These are phyloP conservation scores for Magnaporthiopsis incrustans DNA, from an alignment of 2,329 filamentous ascomycete species.

Conservation along the genomic window DNA sequence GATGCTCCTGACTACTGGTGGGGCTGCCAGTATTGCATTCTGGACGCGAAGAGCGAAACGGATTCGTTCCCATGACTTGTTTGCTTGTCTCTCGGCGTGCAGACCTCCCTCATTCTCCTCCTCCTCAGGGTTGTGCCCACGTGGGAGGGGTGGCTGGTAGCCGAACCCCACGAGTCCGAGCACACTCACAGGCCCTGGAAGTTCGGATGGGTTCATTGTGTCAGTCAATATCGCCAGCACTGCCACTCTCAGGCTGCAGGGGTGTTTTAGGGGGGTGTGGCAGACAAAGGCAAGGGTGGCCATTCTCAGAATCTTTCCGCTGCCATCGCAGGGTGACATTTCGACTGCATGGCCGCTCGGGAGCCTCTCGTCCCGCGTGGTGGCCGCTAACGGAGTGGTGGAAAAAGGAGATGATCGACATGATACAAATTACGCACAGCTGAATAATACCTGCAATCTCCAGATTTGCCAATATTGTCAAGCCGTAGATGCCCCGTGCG, in stretches of 20 bases:
- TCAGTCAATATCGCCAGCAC: background rate
- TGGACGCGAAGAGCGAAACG: background rate
- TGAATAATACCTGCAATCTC: too few species aligned
- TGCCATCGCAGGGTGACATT: background rate
- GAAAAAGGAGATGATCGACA: background rate
- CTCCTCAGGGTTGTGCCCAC: background rate
- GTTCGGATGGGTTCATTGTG: too few species aligned
- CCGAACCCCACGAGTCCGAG: background rate
- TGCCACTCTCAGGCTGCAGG: too few species aligned
- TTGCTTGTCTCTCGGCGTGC: background rate
- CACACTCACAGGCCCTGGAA: too few species aligned
- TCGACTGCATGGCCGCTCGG: too few species aligned
- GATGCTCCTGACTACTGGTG: background rate
- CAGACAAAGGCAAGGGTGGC: background rate
- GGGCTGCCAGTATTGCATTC: background rate
- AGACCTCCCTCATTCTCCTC: background rate
- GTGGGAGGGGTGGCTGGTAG: background rate
- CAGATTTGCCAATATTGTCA: too few species aligned
- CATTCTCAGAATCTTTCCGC: too few species aligned
- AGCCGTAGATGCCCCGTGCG: too few species aligned
- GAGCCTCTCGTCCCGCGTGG: background rate
- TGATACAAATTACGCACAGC: too few species aligned
- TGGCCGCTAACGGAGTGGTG: background rate
- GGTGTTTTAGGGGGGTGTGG: too few species aligned
- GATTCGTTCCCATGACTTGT: background rate